Percentiles rank a stretch among this genome's conserved stretches.
Evolutionary conservation across 176 grass and related monocot species (phyloP).

Genomic region (Alopecurus myosuroides): DNA sequence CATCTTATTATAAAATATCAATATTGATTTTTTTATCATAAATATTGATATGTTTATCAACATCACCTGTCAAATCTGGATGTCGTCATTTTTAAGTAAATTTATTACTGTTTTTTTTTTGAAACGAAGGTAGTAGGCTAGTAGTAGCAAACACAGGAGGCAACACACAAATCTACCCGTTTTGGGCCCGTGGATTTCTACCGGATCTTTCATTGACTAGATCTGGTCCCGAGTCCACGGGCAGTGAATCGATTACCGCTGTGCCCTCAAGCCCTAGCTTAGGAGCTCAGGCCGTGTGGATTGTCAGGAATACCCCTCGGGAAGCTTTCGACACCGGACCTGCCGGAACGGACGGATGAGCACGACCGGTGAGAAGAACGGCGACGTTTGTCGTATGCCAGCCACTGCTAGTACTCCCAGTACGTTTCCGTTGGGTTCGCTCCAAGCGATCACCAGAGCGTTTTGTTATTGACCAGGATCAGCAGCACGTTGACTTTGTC

Average conservation of each 20-base stretch:
- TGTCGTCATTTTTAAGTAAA: too few relatives aligned
- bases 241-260: not conserved
- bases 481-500: not conserved
- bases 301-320: not conserved
- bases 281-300: not conserved
- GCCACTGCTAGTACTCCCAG: not conserved
- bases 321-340: not conserved
- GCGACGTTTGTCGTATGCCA: conserved; percentile 9
- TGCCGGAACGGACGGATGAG: not conserved
- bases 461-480: not conserved
- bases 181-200: not conserved
- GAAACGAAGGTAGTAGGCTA: too few relatives aligned
- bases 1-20: too few relatives aligned
- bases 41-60: too few relatives aligned
- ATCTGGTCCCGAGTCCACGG: not conserved
- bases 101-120: too few relatives aligned
- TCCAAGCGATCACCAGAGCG: not conserved
- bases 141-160: too few relatives aligned
- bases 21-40: too few relatives aligned
- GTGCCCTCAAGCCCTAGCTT: not conserved
- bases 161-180: too few relatives aligned
- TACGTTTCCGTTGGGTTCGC: not conserved
- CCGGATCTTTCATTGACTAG: not conserved
- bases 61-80: too few relatives aligned
- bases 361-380: not conserved